Conservation (phyloP, 192 early-diverging fungal genomes). For the Coemansia sp. region DNA sequence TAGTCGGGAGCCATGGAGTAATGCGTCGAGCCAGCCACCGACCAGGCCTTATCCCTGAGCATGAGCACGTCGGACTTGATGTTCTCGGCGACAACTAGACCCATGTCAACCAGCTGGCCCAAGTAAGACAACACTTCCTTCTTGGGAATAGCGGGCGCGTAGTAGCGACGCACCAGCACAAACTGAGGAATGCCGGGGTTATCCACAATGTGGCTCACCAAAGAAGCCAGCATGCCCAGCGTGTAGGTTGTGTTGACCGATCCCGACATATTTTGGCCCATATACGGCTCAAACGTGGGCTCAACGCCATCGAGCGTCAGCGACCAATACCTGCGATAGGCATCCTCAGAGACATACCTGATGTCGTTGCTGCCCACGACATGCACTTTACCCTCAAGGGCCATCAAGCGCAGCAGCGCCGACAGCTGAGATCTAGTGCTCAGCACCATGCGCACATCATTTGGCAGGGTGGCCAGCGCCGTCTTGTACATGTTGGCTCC, state of each 20-base stretch:
- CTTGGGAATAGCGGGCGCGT: conserved; percentile 31
- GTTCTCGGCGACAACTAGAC: conserved; percentile 15
- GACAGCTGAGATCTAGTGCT: not conserved
- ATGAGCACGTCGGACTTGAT: not conserved
- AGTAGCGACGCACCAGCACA: conserved; percentile 32
- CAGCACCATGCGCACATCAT: not conserved
- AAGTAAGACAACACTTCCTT: conserved; percentile 30
- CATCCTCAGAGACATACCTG: conserved; percentile 28
- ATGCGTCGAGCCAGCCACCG: conserved; percentile 15
- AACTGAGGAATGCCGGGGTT: conserved; percentile 38
- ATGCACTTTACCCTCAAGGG: conserved; percentile 4
- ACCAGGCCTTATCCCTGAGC: not conserved
- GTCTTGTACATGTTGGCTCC: not conserved
- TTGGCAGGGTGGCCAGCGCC: not conserved
- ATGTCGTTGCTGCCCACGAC: conserved; percentile 35
- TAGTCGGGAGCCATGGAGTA: conserved; percentile 20
- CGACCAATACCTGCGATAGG: conserved; percentile 29
- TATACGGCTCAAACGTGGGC: conserved; percentile 16
- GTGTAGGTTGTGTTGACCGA: conserved; percentile 18
- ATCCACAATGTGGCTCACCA: conserved; percentile 27
- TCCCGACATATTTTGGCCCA: conserved; percentile 38
- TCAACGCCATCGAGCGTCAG: not conserved
- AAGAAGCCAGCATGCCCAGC: conserved; percentile 16
- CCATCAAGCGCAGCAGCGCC: conserved; percentile 9
- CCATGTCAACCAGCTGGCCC: conserved; percentile 19